Conservation (phyloP, 306 rosid species). For the Vigna trinervia region DNA sequence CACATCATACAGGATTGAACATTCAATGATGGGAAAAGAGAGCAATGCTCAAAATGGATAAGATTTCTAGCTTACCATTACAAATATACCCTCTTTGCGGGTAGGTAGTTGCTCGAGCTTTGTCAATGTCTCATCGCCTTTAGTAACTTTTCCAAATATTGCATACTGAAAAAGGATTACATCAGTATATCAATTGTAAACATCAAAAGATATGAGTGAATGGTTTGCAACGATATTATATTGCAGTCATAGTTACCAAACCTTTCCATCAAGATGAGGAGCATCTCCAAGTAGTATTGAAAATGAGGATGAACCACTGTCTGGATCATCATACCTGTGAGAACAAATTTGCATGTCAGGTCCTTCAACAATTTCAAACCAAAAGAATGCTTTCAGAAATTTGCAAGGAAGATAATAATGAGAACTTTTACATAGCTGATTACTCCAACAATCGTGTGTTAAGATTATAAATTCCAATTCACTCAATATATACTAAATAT, state of each 20-base stretch:
- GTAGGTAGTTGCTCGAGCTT: conserved; percentile 92
- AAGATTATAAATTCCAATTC: neutral
- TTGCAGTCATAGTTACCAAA: conserved; percentile 44
- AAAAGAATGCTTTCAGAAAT: conserved; percentile 19
- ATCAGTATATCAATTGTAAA: conserved; percentile 45
- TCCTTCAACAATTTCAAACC: conserved; percentile 23
- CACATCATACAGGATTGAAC: conserved; percentile 31
- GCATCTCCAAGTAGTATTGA: conserved; percentile 90
- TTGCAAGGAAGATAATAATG: conserved; percentile 27
- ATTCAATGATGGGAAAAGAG: conserved; percentile 22
- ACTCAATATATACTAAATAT: conserved; percentile 29
- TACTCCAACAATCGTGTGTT: neutral
- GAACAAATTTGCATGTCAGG: conserved; percentile 30
- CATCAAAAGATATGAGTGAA: conserved; percentile 37
- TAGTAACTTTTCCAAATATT: conserved; percentile 91
- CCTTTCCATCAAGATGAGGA: conserved; percentile 93
- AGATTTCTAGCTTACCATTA: conserved; percentile 68
- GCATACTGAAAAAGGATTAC: conserved; percentile 70
- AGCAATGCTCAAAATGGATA: conserved; percentile 36
- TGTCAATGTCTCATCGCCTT: conserved; percentile 81
- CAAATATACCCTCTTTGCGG: conserved; percentile 85
- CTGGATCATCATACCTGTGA: conserved; percentile 73
- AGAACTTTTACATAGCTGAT: conserved; percentile 17
- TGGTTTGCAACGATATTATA: conserved; percentile 37
- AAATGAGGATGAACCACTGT: conserved; percentile 84